Conservation (phyloP, 2,329 filamentous ascomycete genomes). For the Orbilia brochopaga region DNA sequence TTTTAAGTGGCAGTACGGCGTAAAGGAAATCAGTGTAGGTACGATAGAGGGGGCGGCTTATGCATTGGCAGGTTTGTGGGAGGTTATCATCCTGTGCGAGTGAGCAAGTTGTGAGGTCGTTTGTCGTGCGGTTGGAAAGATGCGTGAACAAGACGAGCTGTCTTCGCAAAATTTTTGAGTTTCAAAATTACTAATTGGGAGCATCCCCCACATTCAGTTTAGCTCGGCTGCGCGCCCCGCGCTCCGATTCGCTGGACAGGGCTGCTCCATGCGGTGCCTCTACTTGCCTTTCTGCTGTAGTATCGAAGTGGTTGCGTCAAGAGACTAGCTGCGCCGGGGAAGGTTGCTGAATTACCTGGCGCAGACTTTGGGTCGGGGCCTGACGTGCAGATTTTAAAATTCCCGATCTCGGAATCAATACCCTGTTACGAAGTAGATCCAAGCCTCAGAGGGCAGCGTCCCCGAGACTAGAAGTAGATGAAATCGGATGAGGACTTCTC, state of each 20-base stretch:
- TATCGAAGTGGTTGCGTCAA: not conserved
- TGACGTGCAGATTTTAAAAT: too few relatives aligned
- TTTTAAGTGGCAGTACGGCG: not conserved
- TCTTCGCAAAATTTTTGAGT: constrained; percentile 43
- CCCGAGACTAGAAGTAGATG: too few relatives aligned
- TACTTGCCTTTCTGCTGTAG: not conserved
- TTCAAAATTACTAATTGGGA: constrained; percentile 26
- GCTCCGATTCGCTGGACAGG: constrained; percentile 34
- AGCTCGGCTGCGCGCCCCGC: constrained; percentile 25
- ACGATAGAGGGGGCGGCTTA: constrained; percentile 6
- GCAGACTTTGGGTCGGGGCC: too few relatives aligned
- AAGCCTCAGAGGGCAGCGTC: too few relatives aligned
- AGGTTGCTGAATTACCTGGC: too few relatives aligned
- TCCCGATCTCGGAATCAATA: too few relatives aligned
- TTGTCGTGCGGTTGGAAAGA: constrained; percentile 11
- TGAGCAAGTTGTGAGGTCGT: constrained; percentile 21
- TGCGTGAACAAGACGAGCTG: constrained; percentile 20
- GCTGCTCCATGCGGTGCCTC: constrained; percentile 21
- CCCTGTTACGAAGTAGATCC: too few relatives aligned
- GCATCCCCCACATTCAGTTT: constrained; percentile 46
- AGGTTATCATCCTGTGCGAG: constrained; percentile 31
- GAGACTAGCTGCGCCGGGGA: not conserved
- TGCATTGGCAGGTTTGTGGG: constrained; percentile 12
- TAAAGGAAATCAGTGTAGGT: not conserved
- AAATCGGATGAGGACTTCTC: too few relatives aligned